Conservation (phyloP, 148 eudicot species). For the Rhododendron williamsianum region DNA sequence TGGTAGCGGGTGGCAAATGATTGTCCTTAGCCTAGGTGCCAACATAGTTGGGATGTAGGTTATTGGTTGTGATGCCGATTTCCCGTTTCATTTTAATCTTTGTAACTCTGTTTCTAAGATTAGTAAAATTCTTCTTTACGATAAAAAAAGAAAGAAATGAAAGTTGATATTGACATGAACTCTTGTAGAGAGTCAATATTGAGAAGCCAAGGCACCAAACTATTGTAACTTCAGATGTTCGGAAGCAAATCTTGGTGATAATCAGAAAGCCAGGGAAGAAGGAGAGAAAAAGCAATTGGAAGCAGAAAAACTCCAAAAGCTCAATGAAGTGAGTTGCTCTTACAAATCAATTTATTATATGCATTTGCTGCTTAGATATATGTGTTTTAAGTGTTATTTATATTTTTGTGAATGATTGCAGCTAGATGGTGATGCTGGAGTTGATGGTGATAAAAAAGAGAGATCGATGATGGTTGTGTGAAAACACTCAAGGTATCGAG, state of each 20-base stretch:
- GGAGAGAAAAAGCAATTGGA: slow-evolving; percentile 87
- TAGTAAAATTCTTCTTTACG: too few relatives aligned
- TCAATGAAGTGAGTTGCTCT: slow-evolving; percentile 53
- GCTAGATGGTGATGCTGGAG: slow-evolving; percentile 50
- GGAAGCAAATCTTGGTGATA: slow-evolving; percentile 70
- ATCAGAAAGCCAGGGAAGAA: slow-evolving; percentile 80
- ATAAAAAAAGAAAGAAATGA: neutral
- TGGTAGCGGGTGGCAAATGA: too few relatives aligned
- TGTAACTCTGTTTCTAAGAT: too few relatives aligned
- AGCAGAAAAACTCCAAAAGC: slow-evolving; percentile 64
- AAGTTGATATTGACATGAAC: neutral
- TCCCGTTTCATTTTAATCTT: too few relatives aligned
- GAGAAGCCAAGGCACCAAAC: slow-evolving; percentile 75
- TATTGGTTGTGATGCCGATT: too few relatives aligned
- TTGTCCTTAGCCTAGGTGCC: too few relatives aligned
- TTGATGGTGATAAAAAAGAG: slow-evolving; percentile 74
- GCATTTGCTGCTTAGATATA: neutral
- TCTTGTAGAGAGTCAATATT: slow-evolving; percentile 64
- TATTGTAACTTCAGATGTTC: slow-evolving; percentile 71
- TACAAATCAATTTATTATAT: neutral
- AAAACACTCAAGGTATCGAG: slow-evolving; percentile 56
- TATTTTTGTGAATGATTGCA: slow-evolving; percentile 27
- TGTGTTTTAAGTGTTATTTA: neutral
- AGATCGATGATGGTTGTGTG: slow-evolving; percentile 59
- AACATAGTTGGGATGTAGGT: too few relatives aligned